Evolutionary conservation across 805 yeast genomes (phyloP).

Genomic region (Candida coquimbonensis): DNA sequence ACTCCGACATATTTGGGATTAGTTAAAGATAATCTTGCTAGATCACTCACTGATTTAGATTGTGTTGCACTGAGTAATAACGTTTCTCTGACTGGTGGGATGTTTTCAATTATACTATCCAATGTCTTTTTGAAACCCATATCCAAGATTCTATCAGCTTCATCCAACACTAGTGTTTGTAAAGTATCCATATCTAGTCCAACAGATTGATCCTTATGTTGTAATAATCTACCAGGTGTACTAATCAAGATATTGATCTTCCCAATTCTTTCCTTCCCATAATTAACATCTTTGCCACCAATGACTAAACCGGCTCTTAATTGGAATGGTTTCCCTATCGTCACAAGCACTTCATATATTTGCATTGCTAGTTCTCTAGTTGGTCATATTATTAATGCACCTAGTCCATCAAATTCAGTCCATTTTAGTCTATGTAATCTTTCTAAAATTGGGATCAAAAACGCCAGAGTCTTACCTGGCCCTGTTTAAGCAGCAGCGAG

Average conservation of each 20-base stretch:
- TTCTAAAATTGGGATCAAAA: slow-evolving; percentile 76
- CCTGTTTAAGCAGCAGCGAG: slow-evolving; percentile 97
- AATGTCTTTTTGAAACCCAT: slow-evolving; percentile 68
- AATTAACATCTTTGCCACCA: slow-evolving; percentile 56
- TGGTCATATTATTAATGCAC: slow-evolving; percentile 66
- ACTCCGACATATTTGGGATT: slow-evolving; percentile 89
- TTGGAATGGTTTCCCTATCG: slow-evolving; percentile 54
- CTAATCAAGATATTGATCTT: slow-evolving; percentile 78
- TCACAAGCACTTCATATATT: slow-evolving; percentile 59
- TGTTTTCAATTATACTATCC: slow-evolving; percentile 53
- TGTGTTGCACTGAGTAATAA: slow-evolving; percentile 94
- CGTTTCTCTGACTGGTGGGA: slow-evolving; percentile 89
- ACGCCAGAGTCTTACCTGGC: slow-evolving; percentile 91
- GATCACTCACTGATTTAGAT: slow-evolving; percentile 72
- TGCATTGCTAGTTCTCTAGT: slow-evolving; percentile 68
- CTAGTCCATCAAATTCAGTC: slow-evolving; percentile 36
- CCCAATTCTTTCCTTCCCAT: slow-evolving; percentile 61
- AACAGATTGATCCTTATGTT: slow-evolving; percentile 60
- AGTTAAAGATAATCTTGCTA: slow-evolving; percentile 86
- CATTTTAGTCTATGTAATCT: slow-evolving; percentile 41
- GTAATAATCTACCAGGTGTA: slow-evolving; percentile 86
- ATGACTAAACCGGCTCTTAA: slow-evolving; percentile 59
- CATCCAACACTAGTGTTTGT: slow-evolving; percentile 80
- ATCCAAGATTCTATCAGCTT: slow-evolving; percentile 87
- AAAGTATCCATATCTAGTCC: slow-evolving; percentile 54